These are phyloP conservation scores for Larix kaempferi DNA, from an alignment of 75 land plant species.

Conservation along the genomic window DNA sequence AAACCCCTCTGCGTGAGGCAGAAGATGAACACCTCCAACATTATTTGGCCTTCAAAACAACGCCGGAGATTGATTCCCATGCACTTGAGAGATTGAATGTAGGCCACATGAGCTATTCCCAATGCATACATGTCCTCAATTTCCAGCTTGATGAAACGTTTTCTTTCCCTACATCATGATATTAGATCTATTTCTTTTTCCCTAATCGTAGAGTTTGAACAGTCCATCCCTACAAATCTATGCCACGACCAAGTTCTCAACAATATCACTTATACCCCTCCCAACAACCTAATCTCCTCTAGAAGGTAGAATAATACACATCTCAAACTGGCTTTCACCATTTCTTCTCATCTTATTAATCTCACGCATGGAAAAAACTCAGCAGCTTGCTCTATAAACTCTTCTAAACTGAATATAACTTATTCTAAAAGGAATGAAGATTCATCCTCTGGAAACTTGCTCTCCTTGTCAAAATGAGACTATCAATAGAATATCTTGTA, in stretches of 20 bases:
- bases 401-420: background rate
- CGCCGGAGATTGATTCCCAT: conserved; percentile 51
- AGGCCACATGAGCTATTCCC: conserved; percentile 64
- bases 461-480: background rate
- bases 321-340: background rate
- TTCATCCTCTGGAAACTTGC: background rate
- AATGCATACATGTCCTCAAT: conserved; percentile 61
- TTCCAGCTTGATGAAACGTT: conserved; percentile 56
- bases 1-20: conserved; percentile 33
- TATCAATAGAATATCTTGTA: background rate
- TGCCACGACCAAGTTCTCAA: background rate
- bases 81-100: conserved; percentile 55
- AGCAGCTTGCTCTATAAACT: background rate
- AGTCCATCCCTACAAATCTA: conserved; percentile 46
- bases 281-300: background rate
- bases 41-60: conserved; percentile 51
- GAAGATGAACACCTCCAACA: conserved; percentile 34
- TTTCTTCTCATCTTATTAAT: background rate
- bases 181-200: conserved; percentile 67
- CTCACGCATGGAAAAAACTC: background rate
- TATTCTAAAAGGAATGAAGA: background rate
- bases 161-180: conserved; percentile 56
- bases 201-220: conserved; percentile 51
- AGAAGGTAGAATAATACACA: background rate
- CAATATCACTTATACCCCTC: background rate